Evolutionary conservation across 1,284 basidiomycete genomes (phyloP), one percentile per base, ranked within the genome.

Genomic region (Tilletia walkeri): DNA sequence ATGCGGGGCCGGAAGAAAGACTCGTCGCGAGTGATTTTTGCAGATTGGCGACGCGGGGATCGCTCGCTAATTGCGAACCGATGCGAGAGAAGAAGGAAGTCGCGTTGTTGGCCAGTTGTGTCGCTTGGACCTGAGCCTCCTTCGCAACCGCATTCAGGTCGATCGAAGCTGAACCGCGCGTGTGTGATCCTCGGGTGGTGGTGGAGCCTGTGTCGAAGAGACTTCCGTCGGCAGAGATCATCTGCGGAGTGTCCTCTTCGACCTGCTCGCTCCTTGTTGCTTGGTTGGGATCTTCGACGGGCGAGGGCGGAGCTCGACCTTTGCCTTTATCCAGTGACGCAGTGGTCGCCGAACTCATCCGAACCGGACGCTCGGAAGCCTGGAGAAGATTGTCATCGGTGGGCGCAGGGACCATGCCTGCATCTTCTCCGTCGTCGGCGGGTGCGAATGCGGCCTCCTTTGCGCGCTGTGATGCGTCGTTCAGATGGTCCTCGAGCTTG

Each of bases 401-500:
- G 1, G 59, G 34, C 30, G 59, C 59, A 63, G 34, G 59, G 36
- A 63, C 34, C 4, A 20, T 10, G n/a, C 50, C 34, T 3, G 59
- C 36, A 3, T 66, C 50, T 3, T 56, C 30, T 9, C 14, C 54
- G 20, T 47, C 59, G 34, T 66, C 70, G 16, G 65, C 34, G 12
- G 69, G 36, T 36, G 70, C 68, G 50, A 66, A 69, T 7, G 70
- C 70, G 38, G 73, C 71, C 12, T 79, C 73, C 2, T 79, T 68
- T 0, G 80, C 79, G 38, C 70, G 68, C 65, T 73, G 73, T 67
- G 79, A 77, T 1, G 76, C 76, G 20, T 78, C 72, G n/a, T 73
- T 74, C 56, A 82, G 70, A 24, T 76, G 73, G 30, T 74, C 69
- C 63, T 82, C 81, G 48, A 80, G 68, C 66, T 71, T 73, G 9